A percentile compares a stretch with the other conserved stretches of the same genome.
phyloP scores from a whole-genome alignment of 2,329 filamentous ascomycete species.

The Ceratocystis variospora region DNA sequence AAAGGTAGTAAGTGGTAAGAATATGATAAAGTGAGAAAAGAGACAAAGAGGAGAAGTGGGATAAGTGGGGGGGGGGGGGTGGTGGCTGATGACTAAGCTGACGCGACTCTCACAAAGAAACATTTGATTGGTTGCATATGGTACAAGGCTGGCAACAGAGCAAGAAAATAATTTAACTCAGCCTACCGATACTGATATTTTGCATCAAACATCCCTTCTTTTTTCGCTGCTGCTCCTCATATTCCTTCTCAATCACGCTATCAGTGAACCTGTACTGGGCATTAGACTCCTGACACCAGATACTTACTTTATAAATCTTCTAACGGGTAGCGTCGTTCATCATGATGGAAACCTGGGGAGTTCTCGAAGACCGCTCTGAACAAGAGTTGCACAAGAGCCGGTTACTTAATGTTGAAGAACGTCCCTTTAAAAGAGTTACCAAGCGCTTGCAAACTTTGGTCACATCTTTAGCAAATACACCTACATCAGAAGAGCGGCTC shows the following conservation, averaged over 20 bases:
- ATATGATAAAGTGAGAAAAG: no score
- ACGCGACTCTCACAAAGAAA: background rate
- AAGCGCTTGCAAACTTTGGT: slow-evolving; percentile 51
- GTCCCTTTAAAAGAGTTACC: slow-evolving; percentile 77
- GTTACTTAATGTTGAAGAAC: slow-evolving; percentile 80
- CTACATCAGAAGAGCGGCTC: slow-evolving; percentile 37
- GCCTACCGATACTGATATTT: background rate
- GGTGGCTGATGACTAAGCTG: background rate
- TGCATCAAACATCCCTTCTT: background rate
- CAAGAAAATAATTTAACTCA: background rate
- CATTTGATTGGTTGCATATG: background rate
- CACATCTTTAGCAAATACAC: slow-evolving; percentile 45
- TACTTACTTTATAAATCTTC: background rate
- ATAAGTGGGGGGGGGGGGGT: no score
- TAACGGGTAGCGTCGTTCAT: background rate
- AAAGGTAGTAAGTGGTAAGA: no score
- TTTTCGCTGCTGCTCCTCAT: background rate
- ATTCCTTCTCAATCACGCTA: background rate
- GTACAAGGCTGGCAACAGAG: background rate
- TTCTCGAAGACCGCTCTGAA: slow-evolving; percentile 63
- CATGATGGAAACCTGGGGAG: slow-evolving; percentile 41
- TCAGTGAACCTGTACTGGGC: no score
- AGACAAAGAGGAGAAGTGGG: no score
- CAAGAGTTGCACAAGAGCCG: slow-evolving; percentile 77
- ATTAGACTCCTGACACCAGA: no score